These are phyloP conservation scores for Gynostemma pentaphyllum DNA, from an alignment of 306 rosid species.

Conservation along the genomic window DNA sequence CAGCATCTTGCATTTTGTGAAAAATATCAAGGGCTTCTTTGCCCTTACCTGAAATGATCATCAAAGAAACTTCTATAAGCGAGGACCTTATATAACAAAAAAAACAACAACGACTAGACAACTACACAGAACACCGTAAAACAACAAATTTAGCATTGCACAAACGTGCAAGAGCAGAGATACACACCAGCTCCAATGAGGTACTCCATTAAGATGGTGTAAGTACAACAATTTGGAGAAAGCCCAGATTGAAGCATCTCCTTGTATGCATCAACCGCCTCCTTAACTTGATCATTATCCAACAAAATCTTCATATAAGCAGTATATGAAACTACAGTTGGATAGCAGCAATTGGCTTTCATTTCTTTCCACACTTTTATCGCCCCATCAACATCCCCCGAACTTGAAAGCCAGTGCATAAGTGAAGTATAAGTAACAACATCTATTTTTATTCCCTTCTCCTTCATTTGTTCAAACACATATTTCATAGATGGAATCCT, in stretches of 20 bases:
- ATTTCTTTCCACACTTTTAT: constrained; percentile 53
- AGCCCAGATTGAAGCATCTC: constrained; percentile 49
- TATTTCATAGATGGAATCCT: constrained; percentile 57
- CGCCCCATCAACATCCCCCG: constrained; percentile 45
- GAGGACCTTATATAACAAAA: background rate
- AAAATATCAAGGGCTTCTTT: constrained; percentile 71
- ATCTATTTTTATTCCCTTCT: constrained; percentile 45
- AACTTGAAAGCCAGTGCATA: constrained; percentile 62
- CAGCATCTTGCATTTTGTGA: constrained; percentile 65
- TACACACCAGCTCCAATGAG: constrained; percentile 60
- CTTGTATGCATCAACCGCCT: constrained; percentile 47
- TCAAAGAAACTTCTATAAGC: constrained; percentile 27
- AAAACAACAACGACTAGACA: too few species aligned
- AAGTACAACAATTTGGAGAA: constrained; percentile 55
- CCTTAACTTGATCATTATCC: constrained; percentile 26
- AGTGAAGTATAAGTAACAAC: constrained; percentile 61
- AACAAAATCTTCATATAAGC: constrained; percentile 59
- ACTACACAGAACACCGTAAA: background rate
- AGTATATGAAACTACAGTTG: constrained; percentile 57
- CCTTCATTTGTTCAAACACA: constrained; percentile 52
- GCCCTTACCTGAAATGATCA: constrained; percentile 47
- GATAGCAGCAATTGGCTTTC: constrained; percentile 38
- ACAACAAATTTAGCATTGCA: background rate
- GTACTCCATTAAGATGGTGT: constrained; percentile 59
- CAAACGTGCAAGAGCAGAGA: background rate